Evolutionary conservation across 177 flowering plant genomes (phyloP), one percentile per base, ranked within the genome.

Genomic region (Telopea speciosissima): DNA sequence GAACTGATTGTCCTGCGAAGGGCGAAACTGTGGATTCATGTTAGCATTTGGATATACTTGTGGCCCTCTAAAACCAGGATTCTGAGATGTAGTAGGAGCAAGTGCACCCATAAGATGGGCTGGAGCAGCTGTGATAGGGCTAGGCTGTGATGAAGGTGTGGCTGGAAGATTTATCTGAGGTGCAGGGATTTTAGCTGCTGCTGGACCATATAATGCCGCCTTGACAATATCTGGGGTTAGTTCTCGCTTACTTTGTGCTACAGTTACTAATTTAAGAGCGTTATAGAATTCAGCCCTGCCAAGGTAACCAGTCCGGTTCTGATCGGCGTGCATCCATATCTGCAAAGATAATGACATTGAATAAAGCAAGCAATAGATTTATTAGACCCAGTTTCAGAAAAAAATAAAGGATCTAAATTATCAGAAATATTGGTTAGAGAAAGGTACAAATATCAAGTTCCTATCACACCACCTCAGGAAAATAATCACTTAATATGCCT

Each of bases 201-300:
- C 98, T 59, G 97, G 95, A 65, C 96, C 84, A 83, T 77, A 89
- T 49, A 91, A 80, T 58, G 99, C 99, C 7, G 98, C 93, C 79
- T 89, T 93, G 60, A 96, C 96, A 26, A 96, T 89, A 58, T 93
- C 99, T 21, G 92, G 93, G 13, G 98, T 91, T 67, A 96, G 73
- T 25, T 93, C 98, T 23, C 95, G 81, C 81, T 90, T 91, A 69
- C 89, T 90, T 76, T 96, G 99, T 36, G 98, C 99, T 70, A 96
- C 98, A 11, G 99, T 96, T 10, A 93, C 92, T 73, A 96, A 93
- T 78, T 85, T 96, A 74, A 96, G 96, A 66, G 93, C 92, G 82
- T 96, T 96, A 67, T 87, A 90, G 71, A 96, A 96, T 74, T 91
- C 98, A 23, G 85, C 72, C 72, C 98, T 86, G 56, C 93, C 89